These are phyloP conservation scores for Trametes cubensis DNA, from an alignment of 768 basidiomycete species.

Conservation along the genomic window DNA sequence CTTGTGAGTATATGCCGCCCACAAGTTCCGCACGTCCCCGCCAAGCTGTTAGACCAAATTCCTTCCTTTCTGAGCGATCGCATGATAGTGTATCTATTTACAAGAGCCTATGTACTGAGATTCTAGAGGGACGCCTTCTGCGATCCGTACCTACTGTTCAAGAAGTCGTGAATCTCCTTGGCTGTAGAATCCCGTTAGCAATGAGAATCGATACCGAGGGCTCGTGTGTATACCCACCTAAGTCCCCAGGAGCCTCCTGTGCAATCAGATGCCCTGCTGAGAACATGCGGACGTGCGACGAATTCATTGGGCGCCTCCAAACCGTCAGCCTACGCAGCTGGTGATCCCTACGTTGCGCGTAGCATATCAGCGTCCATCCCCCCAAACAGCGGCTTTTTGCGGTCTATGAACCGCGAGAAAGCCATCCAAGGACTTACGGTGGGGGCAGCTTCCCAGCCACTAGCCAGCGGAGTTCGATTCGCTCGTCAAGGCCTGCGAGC, in stretches of 20 bases:
- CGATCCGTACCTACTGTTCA: slow-evolving; percentile 24
- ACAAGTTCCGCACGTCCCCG: no score
- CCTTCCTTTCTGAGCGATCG: no score
- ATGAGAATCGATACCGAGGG: background rate
- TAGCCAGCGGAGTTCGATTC: slow-evolving; percentile 57
- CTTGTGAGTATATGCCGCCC: no score
- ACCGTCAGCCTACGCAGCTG: slow-evolving; percentile 26
- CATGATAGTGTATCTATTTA: background rate
- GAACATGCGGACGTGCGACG: slow-evolving; percentile 36
- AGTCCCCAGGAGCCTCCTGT: slow-evolving; percentile 34
- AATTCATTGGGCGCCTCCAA: slow-evolving; percentile 40
- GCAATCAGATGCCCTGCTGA: slow-evolving; percentile 38
- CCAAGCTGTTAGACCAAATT: no score
- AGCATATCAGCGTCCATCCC: background rate
- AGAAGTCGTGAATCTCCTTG: slow-evolving; percentile 25
- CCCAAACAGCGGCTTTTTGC: no score
- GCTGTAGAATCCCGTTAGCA: slow-evolving; percentile 14
- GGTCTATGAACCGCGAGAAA: background rate
- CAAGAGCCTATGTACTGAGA: background rate
- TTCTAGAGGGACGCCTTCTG: slow-evolving; percentile 14
- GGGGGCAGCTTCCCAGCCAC: slow-evolving; percentile 48
- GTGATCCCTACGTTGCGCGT: slow-evolving; percentile 14
- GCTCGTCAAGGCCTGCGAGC: slow-evolving; percentile 45
- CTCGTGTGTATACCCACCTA: slow-evolving; percentile 26
- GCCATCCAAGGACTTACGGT: slow-evolving; percentile 35